phyloP scores from a whole-genome alignment of 2,329 filamentous ascomycete genomes.

The Aspergillus quadrilineatus region DNA sequence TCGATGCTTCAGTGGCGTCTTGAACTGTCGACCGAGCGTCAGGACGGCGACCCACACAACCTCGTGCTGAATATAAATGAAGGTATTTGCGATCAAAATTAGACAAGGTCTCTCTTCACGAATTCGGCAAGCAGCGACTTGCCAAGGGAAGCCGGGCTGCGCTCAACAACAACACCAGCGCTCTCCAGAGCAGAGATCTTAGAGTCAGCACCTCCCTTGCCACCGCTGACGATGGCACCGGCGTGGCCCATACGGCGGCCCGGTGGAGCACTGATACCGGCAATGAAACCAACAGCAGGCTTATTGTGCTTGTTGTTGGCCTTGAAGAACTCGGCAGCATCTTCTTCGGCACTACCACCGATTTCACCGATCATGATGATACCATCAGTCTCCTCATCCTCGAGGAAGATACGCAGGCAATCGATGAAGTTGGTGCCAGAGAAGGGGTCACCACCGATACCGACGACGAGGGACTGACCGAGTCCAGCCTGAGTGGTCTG shows the following conservation, averaged over 20 bases:
- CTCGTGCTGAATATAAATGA: not conserved
- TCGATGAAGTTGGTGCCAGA: constrained; percentile 99
- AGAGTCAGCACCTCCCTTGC: constrained; percentile 95
- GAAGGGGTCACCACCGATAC: constrained; percentile 98
- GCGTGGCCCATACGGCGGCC: constrained; percentile 98
- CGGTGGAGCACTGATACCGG: constrained; percentile 94
- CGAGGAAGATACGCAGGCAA: constrained; percentile 93
- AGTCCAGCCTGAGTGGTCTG: constrained; percentile 97
- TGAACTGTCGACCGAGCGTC: not conserved
- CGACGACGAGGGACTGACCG: constrained; percentile 95
- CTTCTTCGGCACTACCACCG: constrained; percentile 94
- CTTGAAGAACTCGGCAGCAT: constrained; percentile 94
- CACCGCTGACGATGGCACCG: constrained; percentile 94
- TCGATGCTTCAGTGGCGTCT: not conserved
- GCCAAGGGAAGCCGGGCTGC: constrained; percentile 85
- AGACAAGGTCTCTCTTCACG: constrained; percentile 92
- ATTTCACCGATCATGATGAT: constrained; percentile 99
- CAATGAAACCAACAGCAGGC: constrained; percentile 97
- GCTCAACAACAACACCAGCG: constrained; percentile 94
- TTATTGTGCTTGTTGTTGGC: constrained; percentile 89
- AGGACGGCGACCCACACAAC: not conserved
- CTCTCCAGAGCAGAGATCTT: constrained; percentile 94
- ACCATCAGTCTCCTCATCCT: constrained; percentile 94
- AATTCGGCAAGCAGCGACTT: constrained; percentile 95
- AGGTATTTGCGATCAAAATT: constrained; percentile 38